Conservation (phyloP, 176 grass and related monocot genomes). For the Oropetium thomaeum region DNA sequence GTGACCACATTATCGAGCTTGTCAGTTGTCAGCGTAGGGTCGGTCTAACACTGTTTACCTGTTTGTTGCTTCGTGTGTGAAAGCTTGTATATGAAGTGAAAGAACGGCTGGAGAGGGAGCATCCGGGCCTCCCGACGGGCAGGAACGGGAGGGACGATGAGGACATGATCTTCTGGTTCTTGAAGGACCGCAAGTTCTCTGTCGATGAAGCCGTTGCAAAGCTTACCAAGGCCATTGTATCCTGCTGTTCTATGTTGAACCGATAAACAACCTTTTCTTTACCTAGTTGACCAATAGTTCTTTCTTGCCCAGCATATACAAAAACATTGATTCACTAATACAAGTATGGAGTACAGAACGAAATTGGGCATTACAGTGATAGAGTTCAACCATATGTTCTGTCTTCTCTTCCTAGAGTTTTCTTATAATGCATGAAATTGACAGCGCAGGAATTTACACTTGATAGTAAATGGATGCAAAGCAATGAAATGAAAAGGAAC, state of each 20-base stretch:
- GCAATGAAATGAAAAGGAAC: not conserved
- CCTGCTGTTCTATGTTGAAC: conserved; percentile 10
- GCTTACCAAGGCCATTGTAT: conserved; percentile 86
- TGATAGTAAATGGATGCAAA: not conserved
- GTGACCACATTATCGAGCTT: not conserved
- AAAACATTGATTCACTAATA: not conserved
- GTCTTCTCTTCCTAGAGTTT: not conserved
- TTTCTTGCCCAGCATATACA: not conserved
- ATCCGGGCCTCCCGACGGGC: conserved; percentile 60
- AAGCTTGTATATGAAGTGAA: conserved; percentile 84
- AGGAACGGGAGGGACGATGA: conserved; percentile 79
- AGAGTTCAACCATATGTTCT: not conserved
- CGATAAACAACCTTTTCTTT: not conserved
- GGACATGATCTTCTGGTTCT: conserved; percentile 89
- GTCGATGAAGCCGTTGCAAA: conserved; percentile 65
- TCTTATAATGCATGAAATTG: not conserved
- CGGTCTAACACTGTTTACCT: not conserved
- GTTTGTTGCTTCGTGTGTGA: conserved; percentile 12
- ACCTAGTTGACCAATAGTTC: not conserved
- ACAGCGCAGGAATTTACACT: not conserved
- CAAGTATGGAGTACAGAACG: not conserved
- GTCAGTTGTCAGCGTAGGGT: not conserved
- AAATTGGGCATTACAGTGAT: not conserved
- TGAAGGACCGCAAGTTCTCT: conserved; percentile 80
- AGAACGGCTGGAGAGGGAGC: conserved; percentile 56